Evolutionary conservation across 768 basidiomycete genomes (phyloP).

Genomic region (Xanthoconium purpureum): DNA sequence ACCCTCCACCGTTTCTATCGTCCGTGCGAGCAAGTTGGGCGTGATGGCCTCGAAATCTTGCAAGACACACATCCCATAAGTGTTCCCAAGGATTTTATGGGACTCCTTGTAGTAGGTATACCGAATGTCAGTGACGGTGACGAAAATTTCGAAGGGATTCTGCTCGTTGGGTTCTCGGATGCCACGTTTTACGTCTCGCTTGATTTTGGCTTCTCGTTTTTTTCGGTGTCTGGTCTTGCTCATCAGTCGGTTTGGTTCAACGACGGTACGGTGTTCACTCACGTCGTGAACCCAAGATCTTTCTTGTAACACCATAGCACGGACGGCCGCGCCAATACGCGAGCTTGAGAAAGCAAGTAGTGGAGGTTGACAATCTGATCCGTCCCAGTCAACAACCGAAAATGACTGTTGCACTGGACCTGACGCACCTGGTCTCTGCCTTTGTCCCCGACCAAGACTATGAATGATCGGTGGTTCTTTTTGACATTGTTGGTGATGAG

Average conservation of each 20-base stretch:
- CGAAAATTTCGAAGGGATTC: constrained; percentile 96
- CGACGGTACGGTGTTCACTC: constrained; percentile 23
- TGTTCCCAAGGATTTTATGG: constrained; percentile 94
- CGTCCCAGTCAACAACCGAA: neutral
- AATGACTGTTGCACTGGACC: neutral
- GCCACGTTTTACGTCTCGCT: constrained; percentile 92
- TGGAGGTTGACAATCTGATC: constrained; percentile 89
- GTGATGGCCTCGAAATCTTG: constrained; percentile 99
- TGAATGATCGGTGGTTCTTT: constrained; percentile 89
- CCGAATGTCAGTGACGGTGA: constrained; percentile 97
- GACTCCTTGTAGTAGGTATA: constrained; percentile 99
- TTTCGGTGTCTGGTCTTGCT: constrained; percentile 72
- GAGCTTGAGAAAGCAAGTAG: constrained; percentile 88
- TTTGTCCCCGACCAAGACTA: constrained; percentile 94
- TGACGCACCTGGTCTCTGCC: constrained; percentile 78
- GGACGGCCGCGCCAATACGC: constrained; percentile 83
- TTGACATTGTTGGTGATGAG: constrained; percentile 94
- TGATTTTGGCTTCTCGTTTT: constrained; percentile 95
- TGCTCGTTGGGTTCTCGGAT: constrained; percentile 93
- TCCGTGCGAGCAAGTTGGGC: constrained; percentile 92
- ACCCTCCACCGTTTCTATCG: constrained; percentile 97
- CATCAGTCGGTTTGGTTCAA: neutral
- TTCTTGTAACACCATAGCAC: constrained; percentile 99
- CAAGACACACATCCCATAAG: constrained; percentile 94
- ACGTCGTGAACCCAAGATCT: constrained; percentile 94